These are phyloP conservation scores for Phytophthora litchii DNA, from an alignment of 352 stramenopile species.

Conservation along the genomic window DNA sequence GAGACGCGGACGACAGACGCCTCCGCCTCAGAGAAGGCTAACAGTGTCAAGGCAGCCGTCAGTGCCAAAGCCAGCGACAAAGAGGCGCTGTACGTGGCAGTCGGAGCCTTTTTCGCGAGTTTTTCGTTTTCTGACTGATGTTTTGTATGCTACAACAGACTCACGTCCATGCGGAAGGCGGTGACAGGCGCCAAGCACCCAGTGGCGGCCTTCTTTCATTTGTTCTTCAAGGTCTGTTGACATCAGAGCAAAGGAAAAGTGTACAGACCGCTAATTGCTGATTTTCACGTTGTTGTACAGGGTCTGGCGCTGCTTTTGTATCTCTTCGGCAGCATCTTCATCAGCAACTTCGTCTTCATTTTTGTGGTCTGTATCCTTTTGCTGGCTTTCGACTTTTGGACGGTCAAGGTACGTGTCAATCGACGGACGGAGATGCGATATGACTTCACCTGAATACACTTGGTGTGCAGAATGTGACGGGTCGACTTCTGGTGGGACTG, in stretches of 20 bases:
- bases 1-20: constrained; percentile 21
- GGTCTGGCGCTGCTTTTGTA: constrained; percentile 92
- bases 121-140: constrained; percentile 6
- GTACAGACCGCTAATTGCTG: constrained; percentile 1
- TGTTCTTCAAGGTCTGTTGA: constrained; percentile 94
- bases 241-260: background rate
- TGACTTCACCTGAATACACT: background rate
- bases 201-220: constrained; percentile 95
- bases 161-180: constrained; percentile 73
- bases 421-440: too few relatives aligned
- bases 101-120: constrained; percentile 1
- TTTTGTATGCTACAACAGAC: constrained; percentile 35
- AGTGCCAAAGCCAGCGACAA: constrained; percentile 46
- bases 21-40: constrained; percentile 13
- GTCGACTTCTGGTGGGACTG: constrained; percentile 92
- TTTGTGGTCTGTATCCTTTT: constrained; percentile 97
- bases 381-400: constrained; percentile 98
- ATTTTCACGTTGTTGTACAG: constrained; percentile 20
- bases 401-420: constrained; percentile 87
- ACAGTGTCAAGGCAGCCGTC: constrained; percentile 22
- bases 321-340: constrained; percentile 92
- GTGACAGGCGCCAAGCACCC: constrained; percentile 91
- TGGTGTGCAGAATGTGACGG: constrained; percentile 78
- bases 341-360: constrained; percentile 95
- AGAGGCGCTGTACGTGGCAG: constrained; percentile 62